These are phyloP conservation scores for Podaxis rugospora DNA, from an alignment of 768 basidiomycete genomes.

Conservation along the genomic window DNA sequence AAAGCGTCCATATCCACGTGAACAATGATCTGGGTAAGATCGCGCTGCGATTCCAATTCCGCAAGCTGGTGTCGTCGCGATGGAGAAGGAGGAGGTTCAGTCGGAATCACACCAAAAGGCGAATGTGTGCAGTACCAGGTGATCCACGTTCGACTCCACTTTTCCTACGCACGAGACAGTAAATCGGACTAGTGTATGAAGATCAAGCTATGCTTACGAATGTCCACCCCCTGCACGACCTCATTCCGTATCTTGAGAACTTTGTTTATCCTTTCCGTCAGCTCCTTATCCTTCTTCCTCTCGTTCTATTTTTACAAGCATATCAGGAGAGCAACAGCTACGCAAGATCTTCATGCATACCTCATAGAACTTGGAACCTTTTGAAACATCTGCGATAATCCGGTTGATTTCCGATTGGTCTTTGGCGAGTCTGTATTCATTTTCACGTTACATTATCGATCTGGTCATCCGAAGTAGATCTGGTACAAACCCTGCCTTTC, in stretches of 20 bases:
- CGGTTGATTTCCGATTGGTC: slow-evolving; percentile 84
- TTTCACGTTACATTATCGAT: not conserved
- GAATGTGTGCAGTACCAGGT: slow-evolving; percentile 39
- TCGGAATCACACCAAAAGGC: not conserved
- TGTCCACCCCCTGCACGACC: slow-evolving; percentile 47
- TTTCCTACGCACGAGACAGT: slow-evolving; percentile 32
- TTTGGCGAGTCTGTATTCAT: slow-evolving; percentile 49
- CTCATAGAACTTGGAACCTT: slow-evolving; percentile 92
- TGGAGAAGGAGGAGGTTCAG: not conserved
- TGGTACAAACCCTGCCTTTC: slow-evolving; percentile 75
- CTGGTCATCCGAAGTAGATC: not conserved
- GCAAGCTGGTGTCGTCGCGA: slow-evolving; percentile 38
- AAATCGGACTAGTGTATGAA: slow-evolving; percentile 9
- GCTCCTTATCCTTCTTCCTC: slow-evolving; percentile 82
- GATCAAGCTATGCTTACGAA: slow-evolving; percentile 35
- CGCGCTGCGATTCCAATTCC: slow-evolving; percentile 70
- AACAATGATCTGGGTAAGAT: slow-evolving; percentile 80
- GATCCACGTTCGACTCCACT: slow-evolving; percentile 65
- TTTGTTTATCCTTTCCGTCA: slow-evolving; percentile 71
- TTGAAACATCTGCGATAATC: slow-evolving; percentile 86
- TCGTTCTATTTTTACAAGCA: slow-evolving; percentile 58
- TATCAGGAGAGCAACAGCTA: not conserved
- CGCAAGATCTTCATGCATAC: slow-evolving; percentile 28
- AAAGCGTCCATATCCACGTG: slow-evolving; percentile 98
- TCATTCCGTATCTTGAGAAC: slow-evolving; percentile 66